Conservation (phyloP, 2,329 filamentous ascomycete genomes). For the Rhexocercosporidium sp. region DNA sequence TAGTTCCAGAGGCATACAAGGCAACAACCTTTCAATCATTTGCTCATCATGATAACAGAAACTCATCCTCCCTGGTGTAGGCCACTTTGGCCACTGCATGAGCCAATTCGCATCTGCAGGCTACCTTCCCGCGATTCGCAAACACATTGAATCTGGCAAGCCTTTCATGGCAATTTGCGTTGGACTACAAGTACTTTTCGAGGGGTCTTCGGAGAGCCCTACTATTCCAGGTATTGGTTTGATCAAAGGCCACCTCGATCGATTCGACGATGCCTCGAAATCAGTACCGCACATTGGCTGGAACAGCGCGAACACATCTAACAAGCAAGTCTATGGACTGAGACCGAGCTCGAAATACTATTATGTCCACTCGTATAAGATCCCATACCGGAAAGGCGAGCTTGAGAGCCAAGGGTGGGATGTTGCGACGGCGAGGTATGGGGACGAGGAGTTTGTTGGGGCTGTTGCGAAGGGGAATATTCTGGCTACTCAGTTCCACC, state of each 20-base stretch:
- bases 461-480: slow-evolving; percentile 86
- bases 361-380: slow-evolving; percentile 95
- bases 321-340: slow-evolving; percentile 76
- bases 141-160: slow-evolving; percentile 88
- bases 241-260: slow-evolving; percentile 72
- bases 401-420: slow-evolving; percentile 86
- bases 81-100: slow-evolving; percentile 96
- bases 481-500: slow-evolving; percentile 94
- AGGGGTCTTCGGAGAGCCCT: slow-evolving; percentile 80
- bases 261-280: slow-evolving; percentile 79
- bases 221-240: slow-evolving; percentile 75
- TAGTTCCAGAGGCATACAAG: slow-evolving; percentile 39
- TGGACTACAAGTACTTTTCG: slow-evolving; percentile 87
- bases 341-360: slow-evolving; percentile 91
- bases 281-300: slow-evolving; percentile 99
- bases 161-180: slow-evolving; percentile 99
- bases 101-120: slow-evolving; percentile 81
- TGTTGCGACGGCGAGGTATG: slow-evolving; percentile 90
- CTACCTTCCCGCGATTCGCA: slow-evolving; percentile 80
- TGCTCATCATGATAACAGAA: slow-evolving; percentile 57
- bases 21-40: neutral
- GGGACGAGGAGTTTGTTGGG: slow-evolving; percentile 87
- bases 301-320: slow-evolving; percentile 80
- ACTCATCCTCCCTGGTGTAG: slow-evolving; percentile 94
- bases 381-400: slow-evolving; percentile 73